These are phyloP conservation scores for Boletus huronensis DNA, from an alignment of 768 basidiomycete species.

Conservation along the genomic window DNA sequence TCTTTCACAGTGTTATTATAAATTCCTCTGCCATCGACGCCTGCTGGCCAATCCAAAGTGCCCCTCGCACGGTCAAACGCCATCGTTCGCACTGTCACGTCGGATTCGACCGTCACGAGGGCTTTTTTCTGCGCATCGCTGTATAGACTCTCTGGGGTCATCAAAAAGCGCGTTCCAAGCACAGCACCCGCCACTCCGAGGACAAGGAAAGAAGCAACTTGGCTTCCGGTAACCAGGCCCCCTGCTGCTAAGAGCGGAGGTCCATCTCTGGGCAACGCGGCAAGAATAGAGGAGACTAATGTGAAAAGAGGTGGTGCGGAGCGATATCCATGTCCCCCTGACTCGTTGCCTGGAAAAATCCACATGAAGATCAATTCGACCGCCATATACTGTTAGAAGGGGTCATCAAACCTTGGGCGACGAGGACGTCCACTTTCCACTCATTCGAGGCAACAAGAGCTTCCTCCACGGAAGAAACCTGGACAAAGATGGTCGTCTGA, in stretches of 20 bases:
- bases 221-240: slow-evolving; percentile 61
- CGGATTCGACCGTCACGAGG: slow-evolving; percentile 45
- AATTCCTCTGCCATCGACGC: slow-evolving; percentile 53
- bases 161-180: slow-evolving; percentile 72
- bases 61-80: slow-evolving; percentile 59
- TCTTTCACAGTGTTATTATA: slow-evolving; percentile 55
- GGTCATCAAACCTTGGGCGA: slow-evolving; percentile 63
- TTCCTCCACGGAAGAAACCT: slow-evolving; percentile 58
- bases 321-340: slow-evolving; percentile 71
- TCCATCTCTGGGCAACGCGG: slow-evolving; percentile 37
- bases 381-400: not conserved
- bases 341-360: slow-evolving; percentile 57
- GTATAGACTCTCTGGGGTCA: slow-evolving; percentile 63
- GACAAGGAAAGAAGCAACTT: slow-evolving; percentile 61
- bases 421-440: slow-evolving; percentile 72
- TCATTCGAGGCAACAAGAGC: slow-evolving; percentile 56
- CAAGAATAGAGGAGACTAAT: slow-evolving; percentile 54
- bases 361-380: slow-evolving; percentile 1
- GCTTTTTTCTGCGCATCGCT: slow-evolving; percentile 50
- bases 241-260: slow-evolving; percentile 72
- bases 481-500: slow-evolving; percentile 58
- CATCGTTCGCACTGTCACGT: slow-evolving; percentile 52
- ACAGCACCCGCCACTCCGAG: slow-evolving; percentile 68
- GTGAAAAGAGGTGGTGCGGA: slow-evolving; percentile 57
- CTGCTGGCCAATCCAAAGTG: slow-evolving; percentile 56